Conservation (phyloP, 2,329 filamentous ascomycete genomes). For the Lasiodiplodia sp. region DNA sequence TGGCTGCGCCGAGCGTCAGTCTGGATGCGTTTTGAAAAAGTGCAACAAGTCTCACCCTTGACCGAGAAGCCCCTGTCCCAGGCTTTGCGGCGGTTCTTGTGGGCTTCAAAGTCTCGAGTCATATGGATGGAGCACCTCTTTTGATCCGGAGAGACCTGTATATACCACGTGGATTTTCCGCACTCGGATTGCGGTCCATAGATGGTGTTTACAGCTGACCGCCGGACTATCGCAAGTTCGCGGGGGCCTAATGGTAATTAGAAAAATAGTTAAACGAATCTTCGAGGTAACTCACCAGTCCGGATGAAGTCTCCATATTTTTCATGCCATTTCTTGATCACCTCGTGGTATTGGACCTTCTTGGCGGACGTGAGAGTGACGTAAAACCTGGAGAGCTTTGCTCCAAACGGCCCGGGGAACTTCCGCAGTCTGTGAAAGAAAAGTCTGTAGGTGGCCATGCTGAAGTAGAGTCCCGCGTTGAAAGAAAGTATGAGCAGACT, state of each 20-base stretch:
- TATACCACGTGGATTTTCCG: constrained; percentile 41
- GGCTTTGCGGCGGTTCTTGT: constrained; percentile 40
- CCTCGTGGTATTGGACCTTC: constrained; percentile 38
- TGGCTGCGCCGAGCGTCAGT: constrained; percentile 32
- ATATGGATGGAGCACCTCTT: constrained; percentile 38
- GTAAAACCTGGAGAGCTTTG: constrained; percentile 49
- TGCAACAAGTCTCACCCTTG: constrained; percentile 30
- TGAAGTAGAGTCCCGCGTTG: constrained; percentile 35
- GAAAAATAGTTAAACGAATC: background rate
- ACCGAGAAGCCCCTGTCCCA: constrained; percentile 46
- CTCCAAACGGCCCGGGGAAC: constrained; percentile 49
- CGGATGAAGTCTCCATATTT: constrained; percentile 45
- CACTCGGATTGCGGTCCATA: constrained; percentile 42
- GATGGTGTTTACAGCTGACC: constrained; percentile 40
- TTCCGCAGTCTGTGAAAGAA: constrained; percentile 50
- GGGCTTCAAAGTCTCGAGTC: constrained; percentile 41
- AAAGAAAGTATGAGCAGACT: background rate
- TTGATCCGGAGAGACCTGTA: constrained; percentile 31
- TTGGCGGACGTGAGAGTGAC: constrained; percentile 38
- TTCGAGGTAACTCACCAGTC: constrained; percentile 33
- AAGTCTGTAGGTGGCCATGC: constrained; percentile 49
- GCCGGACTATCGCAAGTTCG: constrained; percentile 42
- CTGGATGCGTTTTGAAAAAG: background rate
- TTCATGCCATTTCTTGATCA: constrained; percentile 37
- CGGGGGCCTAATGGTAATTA: constrained; percentile 37